phyloP scores from a whole-genome alignment of 495 filamentous ascomycete genomes.

The Podospora appendiculata region DNA sequence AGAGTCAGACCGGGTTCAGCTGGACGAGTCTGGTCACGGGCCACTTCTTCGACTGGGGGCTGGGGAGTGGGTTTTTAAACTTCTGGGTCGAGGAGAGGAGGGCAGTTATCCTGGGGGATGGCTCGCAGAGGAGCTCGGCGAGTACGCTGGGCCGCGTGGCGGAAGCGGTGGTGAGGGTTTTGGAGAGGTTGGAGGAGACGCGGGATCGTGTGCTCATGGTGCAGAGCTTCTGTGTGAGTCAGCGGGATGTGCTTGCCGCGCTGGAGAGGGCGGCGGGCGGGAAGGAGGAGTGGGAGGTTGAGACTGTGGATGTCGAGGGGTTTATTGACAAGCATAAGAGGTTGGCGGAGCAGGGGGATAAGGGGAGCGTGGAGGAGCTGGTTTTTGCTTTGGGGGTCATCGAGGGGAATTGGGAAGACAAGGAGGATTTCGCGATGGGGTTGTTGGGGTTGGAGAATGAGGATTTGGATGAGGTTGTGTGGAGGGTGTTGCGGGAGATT shows the following conservation, averaged over 20 bases:
- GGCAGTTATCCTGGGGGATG: slow-evolving; percentile 35
- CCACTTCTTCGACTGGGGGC: slow-evolving; percentile 41
- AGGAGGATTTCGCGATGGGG: slow-evolving; percentile 18
- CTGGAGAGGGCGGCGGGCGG: slow-evolving; percentile 31
- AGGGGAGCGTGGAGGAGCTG: slow-evolving; percentile 16
- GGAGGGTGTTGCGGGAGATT: slow-evolving; percentile 1
- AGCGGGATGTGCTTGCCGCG: slow-evolving; percentile 34
- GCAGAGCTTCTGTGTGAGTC: slow-evolving; percentile 34
- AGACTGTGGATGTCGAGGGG: slow-evolving; percentile 4
- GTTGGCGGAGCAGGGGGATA: slow-evolving; percentile 9
- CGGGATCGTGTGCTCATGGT: slow-evolving; percentile 36
- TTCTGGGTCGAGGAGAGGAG: slow-evolving; percentile 28
- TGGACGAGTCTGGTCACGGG: slow-evolving; percentile 37
- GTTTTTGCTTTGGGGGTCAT: slow-evolving; percentile 22
- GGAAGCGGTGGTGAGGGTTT: slow-evolving; percentile 27
- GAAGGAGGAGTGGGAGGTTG: slow-evolving; percentile 10
- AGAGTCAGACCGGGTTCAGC: slow-evolving; percentile 10
- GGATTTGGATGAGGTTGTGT: slow-evolving; percentile 17
- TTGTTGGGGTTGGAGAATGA: slow-evolving; percentile 20
- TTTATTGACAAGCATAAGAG: slow-evolving; percentile 13
- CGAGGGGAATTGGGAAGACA: slow-evolving; percentile 19
- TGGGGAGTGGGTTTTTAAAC: slow-evolving; percentile 25
- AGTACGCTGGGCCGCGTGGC: slow-evolving; percentile 31
- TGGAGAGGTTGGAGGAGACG: slow-evolving; percentile 34
- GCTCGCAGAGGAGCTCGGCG: slow-evolving; percentile 26